A percentile compares a stretch with the other conserved stretches of the same genome.
These are phyloP conservation scores for Wickerhamomyces sp. DNA, from an alignment of 1,139 yeast genomes.

Conservation along the genomic window DNA sequence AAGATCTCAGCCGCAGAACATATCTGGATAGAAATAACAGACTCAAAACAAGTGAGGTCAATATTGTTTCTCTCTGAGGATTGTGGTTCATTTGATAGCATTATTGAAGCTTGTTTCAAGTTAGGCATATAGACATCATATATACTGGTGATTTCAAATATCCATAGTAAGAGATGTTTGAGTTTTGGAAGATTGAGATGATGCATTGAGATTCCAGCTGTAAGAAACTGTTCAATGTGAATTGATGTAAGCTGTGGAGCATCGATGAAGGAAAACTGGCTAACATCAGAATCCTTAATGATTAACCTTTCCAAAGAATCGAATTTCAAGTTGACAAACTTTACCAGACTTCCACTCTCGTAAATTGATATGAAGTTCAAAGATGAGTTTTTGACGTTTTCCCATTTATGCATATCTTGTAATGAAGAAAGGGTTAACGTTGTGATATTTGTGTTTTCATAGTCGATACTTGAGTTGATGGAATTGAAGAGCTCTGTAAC, in stretches of 20 bases:
- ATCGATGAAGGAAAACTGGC: conserved; percentile 1
- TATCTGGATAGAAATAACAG: conserved; percentile 6
- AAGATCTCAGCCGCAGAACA: conserved; percentile 14
- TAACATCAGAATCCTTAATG: conserved; percentile 12
- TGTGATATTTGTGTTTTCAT: neutral
- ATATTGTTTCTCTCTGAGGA: neutral
- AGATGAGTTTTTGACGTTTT: conserved; percentile 1
- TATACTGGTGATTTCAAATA: conserved; percentile 7
- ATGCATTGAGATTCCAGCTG: conserved; percentile 6
- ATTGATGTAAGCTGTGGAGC: conserved; percentile 6
- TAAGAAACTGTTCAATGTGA: conserved; percentile 14
- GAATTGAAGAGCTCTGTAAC: conserved; percentile 5
- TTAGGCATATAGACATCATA: conserved; percentile 6
- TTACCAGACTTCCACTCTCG: conserved; percentile 6
- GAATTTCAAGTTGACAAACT: conserved; percentile 2
- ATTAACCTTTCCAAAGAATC: neutral
- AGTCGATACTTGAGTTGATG: conserved; percentile 8
- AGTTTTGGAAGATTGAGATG: conserved; percentile 8
- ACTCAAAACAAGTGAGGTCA: conserved; percentile 9
- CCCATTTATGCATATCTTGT: conserved; percentile 6
- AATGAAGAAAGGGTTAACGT: conserved; percentile 3
- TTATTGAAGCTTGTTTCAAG: conserved; percentile 7
- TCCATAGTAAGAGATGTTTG: conserved; percentile 9
- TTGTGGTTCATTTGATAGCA: conserved; percentile 15
- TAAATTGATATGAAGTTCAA: conserved; percentile 1